These are phyloP conservation scores for Nicotiana paniculata DNA, from an alignment of 257 asterid genomes.

Conservation along the genomic window DNA sequence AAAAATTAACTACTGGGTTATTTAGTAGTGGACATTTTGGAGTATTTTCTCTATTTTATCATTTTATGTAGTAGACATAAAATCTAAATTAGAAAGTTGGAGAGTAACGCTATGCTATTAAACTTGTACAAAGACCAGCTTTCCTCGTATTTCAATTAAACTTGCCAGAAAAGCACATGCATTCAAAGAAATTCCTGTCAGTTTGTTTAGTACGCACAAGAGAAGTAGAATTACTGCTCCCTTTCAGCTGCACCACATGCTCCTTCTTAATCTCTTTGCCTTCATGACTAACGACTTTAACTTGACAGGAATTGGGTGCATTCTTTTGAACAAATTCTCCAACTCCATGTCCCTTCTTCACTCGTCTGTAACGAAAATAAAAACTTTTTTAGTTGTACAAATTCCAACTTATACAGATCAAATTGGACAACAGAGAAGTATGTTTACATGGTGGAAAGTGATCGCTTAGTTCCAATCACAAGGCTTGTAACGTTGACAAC, in stretches of 20 bases:
- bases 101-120: neutral
- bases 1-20: too few relatives aligned
- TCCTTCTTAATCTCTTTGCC: constrained; percentile 9
- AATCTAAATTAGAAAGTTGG: neutral
- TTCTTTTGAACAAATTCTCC: constrained; percentile 64
- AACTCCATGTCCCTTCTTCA: constrained; percentile 46
- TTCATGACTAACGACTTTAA: constrained; percentile 30
- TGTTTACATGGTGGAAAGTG: constrained; percentile 8
- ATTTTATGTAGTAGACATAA: too few relatives aligned
- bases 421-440: neutral
- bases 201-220: constrained; percentile 4
- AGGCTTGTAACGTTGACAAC: constrained; percentile 54
- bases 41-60: too few relatives aligned
- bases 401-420: too few relatives aligned
- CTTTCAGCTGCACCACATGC: neutral
- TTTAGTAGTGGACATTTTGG: too few relatives aligned
- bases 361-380: constrained; percentile 28
- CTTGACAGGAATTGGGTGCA: constrained; percentile 66
- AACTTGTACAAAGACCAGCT: neutral
- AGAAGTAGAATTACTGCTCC: neutral
- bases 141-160: neutral
- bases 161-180: constrained; percentile 36
- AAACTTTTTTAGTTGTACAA: neutral
- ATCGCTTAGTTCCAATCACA: constrained; percentile 45
- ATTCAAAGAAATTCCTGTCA: constrained; percentile 54